Evolutionary conservation across 768 basidiomycete genomes (phyloP).

Genomic region (Rhodotorula babjevae): DNA sequence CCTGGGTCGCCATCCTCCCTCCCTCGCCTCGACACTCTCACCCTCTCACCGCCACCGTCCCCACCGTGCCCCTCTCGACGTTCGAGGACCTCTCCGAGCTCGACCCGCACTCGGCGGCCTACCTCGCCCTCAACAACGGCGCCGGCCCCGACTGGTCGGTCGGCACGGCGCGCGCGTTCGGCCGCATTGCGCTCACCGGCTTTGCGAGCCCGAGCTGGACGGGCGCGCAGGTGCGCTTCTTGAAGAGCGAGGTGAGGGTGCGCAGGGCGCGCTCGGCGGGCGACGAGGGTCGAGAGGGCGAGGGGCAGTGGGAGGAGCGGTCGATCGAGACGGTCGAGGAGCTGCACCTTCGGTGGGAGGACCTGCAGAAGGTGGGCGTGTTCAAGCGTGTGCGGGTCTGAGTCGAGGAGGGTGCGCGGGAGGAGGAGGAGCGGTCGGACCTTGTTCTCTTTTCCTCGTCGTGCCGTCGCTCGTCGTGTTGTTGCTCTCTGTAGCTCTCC

Average conservation of each 20-base stretch:
- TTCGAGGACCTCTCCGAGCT: constrained; percentile 7
- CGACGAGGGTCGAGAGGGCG: not conserved
- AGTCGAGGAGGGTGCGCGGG: too few species aligned
- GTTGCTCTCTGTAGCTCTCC: too few species aligned
- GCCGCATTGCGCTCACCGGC: constrained; percentile 28
- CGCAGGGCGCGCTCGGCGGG: too few species aligned
- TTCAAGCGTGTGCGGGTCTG: constrained; percentile 30
- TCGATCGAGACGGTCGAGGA: constrained; percentile 28
- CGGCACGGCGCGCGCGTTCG: constrained; percentile 16
- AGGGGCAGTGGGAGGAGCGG: not conserved
- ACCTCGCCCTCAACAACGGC: not conserved
- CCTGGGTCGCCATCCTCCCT: constrained; percentile 12
- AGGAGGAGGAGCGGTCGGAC: too few species aligned
- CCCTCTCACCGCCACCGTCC: constrained; percentile 3
- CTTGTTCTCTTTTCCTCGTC: too few species aligned
- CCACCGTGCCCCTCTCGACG: not conserved
- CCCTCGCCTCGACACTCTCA: not conserved
- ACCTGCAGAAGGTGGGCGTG: constrained; percentile 27
- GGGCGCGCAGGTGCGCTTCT: constrained; percentile 9
- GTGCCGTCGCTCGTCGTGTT: too few species aligned
- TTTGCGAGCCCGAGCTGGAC: constrained; percentile 23
- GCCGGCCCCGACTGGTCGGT: constrained; percentile 13
- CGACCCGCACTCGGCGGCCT: not conserved
- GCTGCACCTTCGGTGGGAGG: constrained; percentile 33
- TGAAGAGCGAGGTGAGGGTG: not conserved